Evolutionary conservation across 148 eudicot species (phyloP).

Genomic region (Linanthus parryae): DNA sequence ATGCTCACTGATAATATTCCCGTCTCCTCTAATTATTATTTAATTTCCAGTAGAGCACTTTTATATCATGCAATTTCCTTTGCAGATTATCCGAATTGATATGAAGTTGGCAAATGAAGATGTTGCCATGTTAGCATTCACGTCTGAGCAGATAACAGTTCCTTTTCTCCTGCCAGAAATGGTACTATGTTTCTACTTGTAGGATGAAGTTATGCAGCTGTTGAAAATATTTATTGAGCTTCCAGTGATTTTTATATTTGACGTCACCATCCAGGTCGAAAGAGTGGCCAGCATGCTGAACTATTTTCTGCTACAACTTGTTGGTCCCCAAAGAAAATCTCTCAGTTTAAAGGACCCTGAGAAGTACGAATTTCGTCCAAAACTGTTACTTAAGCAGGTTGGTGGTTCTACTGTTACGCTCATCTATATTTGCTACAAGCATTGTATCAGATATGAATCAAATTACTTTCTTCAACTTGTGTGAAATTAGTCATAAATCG

Average conservation of each 20-base stretch:
- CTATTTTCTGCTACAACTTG: constrained; percentile 89
- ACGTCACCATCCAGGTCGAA: constrained; percentile 80
- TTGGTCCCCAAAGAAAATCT: constrained; percentile 94
- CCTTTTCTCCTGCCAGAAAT: constrained; percentile 94
- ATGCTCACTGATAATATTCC: constrained; percentile 13
- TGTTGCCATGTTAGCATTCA: constrained; percentile 86
- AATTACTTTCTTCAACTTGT: not conserved
- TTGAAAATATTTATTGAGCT: no score
- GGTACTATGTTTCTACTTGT: constrained; percentile 47
- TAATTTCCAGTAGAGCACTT: not conserved
- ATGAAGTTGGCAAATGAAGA: constrained; percentile 99
- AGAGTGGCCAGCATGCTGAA: constrained; percentile 98
- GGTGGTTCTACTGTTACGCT: constrained; percentile 3
- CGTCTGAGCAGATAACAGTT: constrained; percentile 87
- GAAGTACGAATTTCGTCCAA: constrained; percentile 94
- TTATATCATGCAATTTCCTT: constrained; percentile 7
- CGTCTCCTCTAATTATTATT: not conserved
- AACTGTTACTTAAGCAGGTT: constrained; percentile 88
- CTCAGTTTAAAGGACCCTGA: constrained; percentile 94
- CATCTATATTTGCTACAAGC: not conserved
- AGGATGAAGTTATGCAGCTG: no score
- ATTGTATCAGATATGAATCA: not conserved
- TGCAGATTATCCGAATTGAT: constrained; percentile 85
- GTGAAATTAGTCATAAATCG: no score
- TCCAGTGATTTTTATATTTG: no score